These are phyloP conservation scores for Kluyveromyces aestuarii DNA, from an alignment of 805 yeast species.

Conservation along the genomic window DNA sequence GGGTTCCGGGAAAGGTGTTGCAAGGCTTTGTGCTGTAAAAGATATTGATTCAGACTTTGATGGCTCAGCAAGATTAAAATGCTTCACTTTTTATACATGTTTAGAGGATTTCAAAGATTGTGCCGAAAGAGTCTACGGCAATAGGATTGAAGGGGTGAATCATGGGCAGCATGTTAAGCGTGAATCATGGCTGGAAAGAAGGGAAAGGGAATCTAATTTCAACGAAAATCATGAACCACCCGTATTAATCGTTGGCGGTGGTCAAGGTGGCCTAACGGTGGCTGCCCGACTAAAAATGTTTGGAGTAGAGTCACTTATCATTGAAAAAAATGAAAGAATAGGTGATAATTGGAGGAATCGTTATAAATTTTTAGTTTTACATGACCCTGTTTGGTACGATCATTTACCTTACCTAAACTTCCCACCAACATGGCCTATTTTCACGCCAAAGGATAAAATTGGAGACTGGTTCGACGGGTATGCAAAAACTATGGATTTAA, in stretches of 20 bases:
- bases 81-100: slow-evolving; percentile 27
- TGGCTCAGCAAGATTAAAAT: slow-evolving; percentile 23
- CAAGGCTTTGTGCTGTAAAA: slow-evolving; percentile 27
- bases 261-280: slow-evolving; percentile 36
- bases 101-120: slow-evolving; percentile 27
- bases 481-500: slow-evolving; percentile 34
- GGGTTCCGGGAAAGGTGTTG: slow-evolving; percentile 29
- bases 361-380: slow-evolving; percentile 36
- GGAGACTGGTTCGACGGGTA: slow-evolving; percentile 37
- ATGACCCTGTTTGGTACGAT: slow-evolving; percentile 38
- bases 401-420: slow-evolving; percentile 34
- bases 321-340: slow-evolving; percentile 30
- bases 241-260: slow-evolving; percentile 40
- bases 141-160: slow-evolving; percentile 30
- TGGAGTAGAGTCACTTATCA: slow-evolving; percentile 34
- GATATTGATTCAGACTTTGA: slow-evolving; percentile 15
- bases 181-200: slow-evolving; percentile 32
- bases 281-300: slow-evolving; percentile 36
- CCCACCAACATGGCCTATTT: slow-evolving; percentile 36
- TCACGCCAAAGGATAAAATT: slow-evolving; percentile 36
- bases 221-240: slow-evolving; percentile 31
- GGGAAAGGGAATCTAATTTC: slow-evolving; percentile 24
- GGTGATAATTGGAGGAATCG: slow-evolving; percentile 43
- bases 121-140: slow-evolving; percentile 28
- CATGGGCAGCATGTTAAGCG: slow-evolving; percentile 34